Evolutionary conservation across 2,329 filamentous ascomycete species (phyloP), one percentile per base, ranked within the genome.

Genomic region (Fusarium scirpi): DNA sequence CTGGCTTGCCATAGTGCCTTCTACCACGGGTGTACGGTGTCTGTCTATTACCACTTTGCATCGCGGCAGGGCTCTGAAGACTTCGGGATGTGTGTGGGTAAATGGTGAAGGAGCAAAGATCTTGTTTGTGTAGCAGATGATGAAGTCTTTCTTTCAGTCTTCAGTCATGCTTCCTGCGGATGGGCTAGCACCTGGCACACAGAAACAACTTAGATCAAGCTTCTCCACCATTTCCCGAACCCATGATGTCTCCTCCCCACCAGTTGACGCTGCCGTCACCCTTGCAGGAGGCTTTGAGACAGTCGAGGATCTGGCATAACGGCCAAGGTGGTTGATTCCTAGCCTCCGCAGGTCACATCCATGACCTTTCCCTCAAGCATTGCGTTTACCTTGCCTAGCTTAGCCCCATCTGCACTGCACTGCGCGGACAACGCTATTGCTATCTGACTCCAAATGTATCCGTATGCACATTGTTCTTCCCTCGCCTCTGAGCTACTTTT

Each of bases 221-320:
- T 68, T 68, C 69, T 72, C 74, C 71, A 76, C 74, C 69, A 65
- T 71, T 73, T 71, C 71, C 67, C 73, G 60, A 68, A 69, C 66
- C 64, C 62, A 72, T 72, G 62, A 65, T 67, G 52, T 60, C 54
- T 63, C 61, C 63, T 51, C 67, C 62, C 70, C 62, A 67, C 68
- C 64, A 56, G 70, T 74, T 65, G 65, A 63, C 49, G 62, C 70
- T 71, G 58, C 70, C 72, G 47, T 71, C 74, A 76, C 74, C 74
- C 74, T 75, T 76, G 74, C 74, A 75, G 64, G 38, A 45, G 55
- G 53, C 54, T 75, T 64, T 76, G 74, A 76, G 72, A 75, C 74
- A 74, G 48, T 69, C 62, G 68, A 68, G 69, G 74, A 74, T 75
- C 72, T 76, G 74, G 74, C 74, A 76, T 75, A 76, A 76, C 74